Evolutionary conservation across 768 basidiomycete species (phyloP).

Genomic region (Ramaria rubella): DNA sequence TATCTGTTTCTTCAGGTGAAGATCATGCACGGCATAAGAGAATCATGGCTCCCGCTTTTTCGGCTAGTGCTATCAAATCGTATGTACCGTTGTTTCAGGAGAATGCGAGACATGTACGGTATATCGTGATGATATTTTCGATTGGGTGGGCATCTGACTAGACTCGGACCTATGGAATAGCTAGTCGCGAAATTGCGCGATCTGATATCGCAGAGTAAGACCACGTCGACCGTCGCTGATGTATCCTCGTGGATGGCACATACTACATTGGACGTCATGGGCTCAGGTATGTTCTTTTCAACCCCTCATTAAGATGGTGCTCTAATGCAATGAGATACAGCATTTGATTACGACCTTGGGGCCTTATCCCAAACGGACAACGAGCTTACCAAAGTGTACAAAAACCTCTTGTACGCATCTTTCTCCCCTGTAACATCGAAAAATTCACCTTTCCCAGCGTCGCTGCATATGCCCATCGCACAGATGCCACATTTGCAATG

Average conservation of each 20-base stretch:
- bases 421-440: neutral
- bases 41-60: conserved; percentile 25
- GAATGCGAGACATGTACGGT: conserved; percentile 14
- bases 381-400: neutral
- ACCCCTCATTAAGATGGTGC: too few relatives aligned
- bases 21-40: conserved; percentile 25
- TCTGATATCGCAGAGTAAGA: conserved; percentile 12
- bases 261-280: conserved; percentile 24
- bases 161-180: conserved; percentile 6
- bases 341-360: conserved; percentile 1
- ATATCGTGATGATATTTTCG: neutral
- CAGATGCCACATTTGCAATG: too few relatives aligned
- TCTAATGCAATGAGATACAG: conserved; percentile 5
- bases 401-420: neutral
- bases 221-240: conserved; percentile 15
- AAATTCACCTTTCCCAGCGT: too few relatives aligned
- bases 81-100: conserved; percentile 22
- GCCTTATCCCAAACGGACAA: neutral
- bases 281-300: too few relatives aligned
- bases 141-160: neutral
- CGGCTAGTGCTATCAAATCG: conserved; percentile 18
- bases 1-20: conserved; percentile 10
- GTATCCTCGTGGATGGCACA: conserved; percentile 18
- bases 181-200: conserved; percentile 21
- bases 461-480: too few relatives aligned